Base-by-base conservation (phyloP, 2,329 filamentous ascomycete genomes). In the Neodidymelliopsis sp. region DNA sequence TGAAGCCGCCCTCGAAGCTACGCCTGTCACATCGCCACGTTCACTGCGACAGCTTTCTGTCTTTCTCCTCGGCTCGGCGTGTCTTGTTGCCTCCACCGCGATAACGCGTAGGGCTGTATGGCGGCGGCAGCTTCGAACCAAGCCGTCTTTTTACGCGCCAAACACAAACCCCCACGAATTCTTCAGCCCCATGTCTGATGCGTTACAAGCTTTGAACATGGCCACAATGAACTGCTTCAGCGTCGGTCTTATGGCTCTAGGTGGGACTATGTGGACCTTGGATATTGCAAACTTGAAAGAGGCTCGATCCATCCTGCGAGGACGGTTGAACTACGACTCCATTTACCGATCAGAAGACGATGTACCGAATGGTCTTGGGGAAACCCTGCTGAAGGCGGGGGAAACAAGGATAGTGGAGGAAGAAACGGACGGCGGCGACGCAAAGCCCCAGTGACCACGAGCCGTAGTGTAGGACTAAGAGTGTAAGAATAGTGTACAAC, bases 171-270 rank as follows among this genome's bases (percentile, higher is more conserved):
- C 74, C 4, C 69, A 75, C 38, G 77, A 72, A 36, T 68, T 72
- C 33, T 79, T 84, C 20, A 87, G 87, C 64, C 85, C 86, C 6
- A 81, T 84, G 1, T 70, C 88, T 28, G 87, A 97, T 56, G 93
- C 93, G 1, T 75, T 88, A 24, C 89, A 96, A 73, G 93, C 93
- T 0, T 78, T 99, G 16, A 89, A 87, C 37, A 78, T 97, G 25
- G 94, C 93, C 0, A 96, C 92, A 0, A 81, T 97, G 60, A 96
- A 96, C 63, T 90, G 94, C 10, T 66, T 86, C 23, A 89, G 86
- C 61, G 83, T 94, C 38, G 86, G 81, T 1, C 84, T 96, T 70
- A 84, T 95, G 81, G 74, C 82, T 7, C 80, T 84, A 0, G 94
- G 93, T 3, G 91, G 88, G 0, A 72, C 86, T 9, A 78, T 90